Evolutionary conservation across 495 filamentous ascomycete species (phyloP).

Genomic region (Neurospora intermedia): DNA sequence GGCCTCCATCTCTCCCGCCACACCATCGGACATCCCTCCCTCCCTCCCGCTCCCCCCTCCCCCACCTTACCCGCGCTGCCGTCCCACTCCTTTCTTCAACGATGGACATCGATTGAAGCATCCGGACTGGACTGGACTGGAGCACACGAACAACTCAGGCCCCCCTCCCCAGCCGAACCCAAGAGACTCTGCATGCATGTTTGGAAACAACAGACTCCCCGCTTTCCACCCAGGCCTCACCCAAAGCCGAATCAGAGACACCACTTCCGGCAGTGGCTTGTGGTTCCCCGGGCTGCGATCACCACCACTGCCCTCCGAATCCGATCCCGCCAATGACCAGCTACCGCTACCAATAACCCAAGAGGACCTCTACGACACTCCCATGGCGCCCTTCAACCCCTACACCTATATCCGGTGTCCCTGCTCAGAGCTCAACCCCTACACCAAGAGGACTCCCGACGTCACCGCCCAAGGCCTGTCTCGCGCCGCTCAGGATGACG

Average conservation of each 20-base stretch:
- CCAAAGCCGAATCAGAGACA: not conserved
- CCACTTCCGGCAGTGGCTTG: not conserved
- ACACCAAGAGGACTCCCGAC: not conserved
- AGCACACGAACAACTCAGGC: not conserved
- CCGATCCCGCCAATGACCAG: not conserved
- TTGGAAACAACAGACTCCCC: not conserved
- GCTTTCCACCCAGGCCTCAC: not conserved
- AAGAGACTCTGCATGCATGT: not conserved
- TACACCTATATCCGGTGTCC: conserved; percentile 91
- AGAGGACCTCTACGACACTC: not conserved
- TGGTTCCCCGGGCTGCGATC: not conserved
- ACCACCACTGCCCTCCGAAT: not conserved
- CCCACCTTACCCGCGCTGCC: not conserved
- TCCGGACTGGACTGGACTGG: not conserved
- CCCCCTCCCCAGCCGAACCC: not conserved
- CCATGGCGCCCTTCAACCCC: conserved; percentile 68
- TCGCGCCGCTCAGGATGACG: conserved; percentile 48
- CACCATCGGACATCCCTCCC: not conserved
- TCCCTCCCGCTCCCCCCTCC: not conserved
- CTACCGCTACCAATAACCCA: not conserved
- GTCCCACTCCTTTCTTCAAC: not conserved
- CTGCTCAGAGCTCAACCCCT: conserved; percentile 49
- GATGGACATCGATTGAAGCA: not conserved
- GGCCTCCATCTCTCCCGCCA: conserved; percentile 4
- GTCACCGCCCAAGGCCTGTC: not conserved